These are phyloP conservation scores for Colletotrichum liriopes DNA, from an alignment of 2,329 filamentous ascomycete genomes.

Conservation along the genomic window DNA sequence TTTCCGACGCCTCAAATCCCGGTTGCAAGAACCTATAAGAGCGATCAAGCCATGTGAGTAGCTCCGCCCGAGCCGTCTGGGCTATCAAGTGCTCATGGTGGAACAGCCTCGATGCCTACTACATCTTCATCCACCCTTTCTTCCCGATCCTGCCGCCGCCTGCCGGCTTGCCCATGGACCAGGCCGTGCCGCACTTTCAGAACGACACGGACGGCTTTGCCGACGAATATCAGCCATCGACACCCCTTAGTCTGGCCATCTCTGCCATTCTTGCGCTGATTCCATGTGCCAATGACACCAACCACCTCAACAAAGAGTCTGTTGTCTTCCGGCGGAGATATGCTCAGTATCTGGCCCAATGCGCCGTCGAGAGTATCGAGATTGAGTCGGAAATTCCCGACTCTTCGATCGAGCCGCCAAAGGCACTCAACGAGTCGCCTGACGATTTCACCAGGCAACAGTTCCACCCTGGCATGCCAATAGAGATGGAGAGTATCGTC, in stretches of 20 bases:
- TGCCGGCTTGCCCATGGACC: constrained; percentile 51
- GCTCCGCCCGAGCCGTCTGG: not conserved
- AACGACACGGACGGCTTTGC: constrained; percentile 54
- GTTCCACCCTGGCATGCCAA: constrained; percentile 61
- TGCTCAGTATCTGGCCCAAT: constrained; percentile 64
- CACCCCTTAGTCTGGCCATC: constrained; percentile 62
- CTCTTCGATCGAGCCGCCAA: constrained; percentile 60
- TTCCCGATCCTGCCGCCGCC: constrained; percentile 66
- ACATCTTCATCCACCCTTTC: constrained; percentile 66
- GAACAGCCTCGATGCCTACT: constrained; percentile 62
- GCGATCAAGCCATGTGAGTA: constrained; percentile 58
- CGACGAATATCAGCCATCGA: constrained; percentile 56
- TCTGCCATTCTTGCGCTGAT: constrained; percentile 65
- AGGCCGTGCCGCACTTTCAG: constrained; percentile 54
- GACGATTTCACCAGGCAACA: constrained; percentile 52
- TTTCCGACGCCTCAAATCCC: constrained; percentile 46
- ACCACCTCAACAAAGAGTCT: constrained; percentile 56
- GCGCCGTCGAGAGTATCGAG: constrained; percentile 64
- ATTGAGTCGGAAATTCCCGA: constrained; percentile 63
- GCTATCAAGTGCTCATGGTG: not conserved
- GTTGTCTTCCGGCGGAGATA: constrained; percentile 62
- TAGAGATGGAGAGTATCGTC: constrained; percentile 64
- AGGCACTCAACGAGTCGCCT: constrained; percentile 58
- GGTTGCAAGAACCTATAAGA: constrained; percentile 60
- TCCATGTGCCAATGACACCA: constrained; percentile 59